These are phyloP conservation scores for Acanthamoeba triangularis DNA, from an alignment of 208 protist genomes.

Conservation along the genomic window DNA sequence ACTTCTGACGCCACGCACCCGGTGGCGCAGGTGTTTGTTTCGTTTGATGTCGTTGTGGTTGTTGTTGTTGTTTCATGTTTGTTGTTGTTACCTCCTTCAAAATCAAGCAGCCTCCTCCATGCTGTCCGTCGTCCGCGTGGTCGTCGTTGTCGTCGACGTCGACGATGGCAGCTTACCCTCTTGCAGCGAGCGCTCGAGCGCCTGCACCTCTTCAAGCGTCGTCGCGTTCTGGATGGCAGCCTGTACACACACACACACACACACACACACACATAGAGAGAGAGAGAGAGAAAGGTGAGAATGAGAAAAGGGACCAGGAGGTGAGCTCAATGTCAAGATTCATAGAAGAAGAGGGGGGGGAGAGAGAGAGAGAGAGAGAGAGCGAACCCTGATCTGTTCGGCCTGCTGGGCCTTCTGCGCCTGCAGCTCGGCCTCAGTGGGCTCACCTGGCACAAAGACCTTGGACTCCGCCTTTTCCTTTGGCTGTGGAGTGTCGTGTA, in stretches of 20 bases:
- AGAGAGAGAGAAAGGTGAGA: background rate
- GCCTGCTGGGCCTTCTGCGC: constrained; percentile 10
- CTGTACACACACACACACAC: background rate
- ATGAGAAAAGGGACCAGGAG: background rate
- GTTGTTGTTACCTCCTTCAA: background rate
- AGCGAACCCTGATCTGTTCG: constrained; percentile 28
- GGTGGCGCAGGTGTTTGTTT: no score
- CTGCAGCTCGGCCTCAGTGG: background rate
- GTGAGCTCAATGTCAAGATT: background rate
- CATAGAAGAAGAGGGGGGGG: no score
- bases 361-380: background rate
- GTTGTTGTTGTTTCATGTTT: no score
- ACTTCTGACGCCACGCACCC: no score
- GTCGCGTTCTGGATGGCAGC: constrained; percentile 22
- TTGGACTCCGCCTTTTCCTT: background rate
- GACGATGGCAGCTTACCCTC: constrained; percentile 10
- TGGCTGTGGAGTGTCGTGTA: background rate
- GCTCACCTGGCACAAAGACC: constrained; percentile 36
- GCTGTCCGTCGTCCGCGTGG: background rate
- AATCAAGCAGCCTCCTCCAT: constrained; percentile 1
- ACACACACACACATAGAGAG: background rate
- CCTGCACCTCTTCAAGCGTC: constrained; percentile 44
- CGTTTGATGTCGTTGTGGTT: no score
- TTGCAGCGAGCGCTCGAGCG: constrained; percentile 63
- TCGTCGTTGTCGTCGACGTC: background rate